Evolutionary conservation across 1,284 basidiomycete genomes (phyloP).

Genomic region (Phellinidium pouzarii): DNA sequence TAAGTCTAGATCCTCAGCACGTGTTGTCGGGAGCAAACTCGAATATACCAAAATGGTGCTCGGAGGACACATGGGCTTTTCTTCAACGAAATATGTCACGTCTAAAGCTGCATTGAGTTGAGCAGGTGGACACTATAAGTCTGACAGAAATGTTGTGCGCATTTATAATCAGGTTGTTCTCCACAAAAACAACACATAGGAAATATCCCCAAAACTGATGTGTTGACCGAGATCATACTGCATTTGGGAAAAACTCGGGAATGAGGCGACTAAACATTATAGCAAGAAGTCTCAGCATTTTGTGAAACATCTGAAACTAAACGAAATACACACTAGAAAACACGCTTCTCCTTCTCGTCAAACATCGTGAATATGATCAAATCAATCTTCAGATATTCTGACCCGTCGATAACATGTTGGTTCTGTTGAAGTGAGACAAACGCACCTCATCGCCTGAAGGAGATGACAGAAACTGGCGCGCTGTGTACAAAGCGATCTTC

Average conservation of each 20-base stretch:
- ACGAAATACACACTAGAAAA: not conserved
- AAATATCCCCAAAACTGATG: too few relatives aligned
- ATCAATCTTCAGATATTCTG: not conserved
- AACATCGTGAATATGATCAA: not conserved
- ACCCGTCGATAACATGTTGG: not conserved
- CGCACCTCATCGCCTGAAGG: slow-evolving; percentile 43
- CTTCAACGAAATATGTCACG: too few relatives aligned
- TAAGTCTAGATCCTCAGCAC: too few relatives aligned
- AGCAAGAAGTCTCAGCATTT: not conserved
- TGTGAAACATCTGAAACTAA: not conserved
- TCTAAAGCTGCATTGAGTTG: too few relatives aligned
- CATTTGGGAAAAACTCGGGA: not conserved
- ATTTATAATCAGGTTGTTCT: too few relatives aligned
- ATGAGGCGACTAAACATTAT: not conserved
- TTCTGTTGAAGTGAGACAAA: not conserved
- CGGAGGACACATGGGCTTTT: too few relatives aligned
- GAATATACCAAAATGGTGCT: too few relatives aligned
- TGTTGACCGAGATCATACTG: too few relatives aligned
- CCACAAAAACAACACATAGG: too few relatives aligned
- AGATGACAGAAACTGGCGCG: slow-evolving; percentile 51
- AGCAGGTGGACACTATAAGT: too few relatives aligned
- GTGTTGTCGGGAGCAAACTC: too few relatives aligned
- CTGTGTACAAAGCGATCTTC: slow-evolving; percentile 55
- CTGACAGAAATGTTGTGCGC: too few relatives aligned
- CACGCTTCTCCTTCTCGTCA: not conserved